phyloP scores from a whole-genome alignment of 176 grass and related monocot species.

The Carex littledalei region DNA sequence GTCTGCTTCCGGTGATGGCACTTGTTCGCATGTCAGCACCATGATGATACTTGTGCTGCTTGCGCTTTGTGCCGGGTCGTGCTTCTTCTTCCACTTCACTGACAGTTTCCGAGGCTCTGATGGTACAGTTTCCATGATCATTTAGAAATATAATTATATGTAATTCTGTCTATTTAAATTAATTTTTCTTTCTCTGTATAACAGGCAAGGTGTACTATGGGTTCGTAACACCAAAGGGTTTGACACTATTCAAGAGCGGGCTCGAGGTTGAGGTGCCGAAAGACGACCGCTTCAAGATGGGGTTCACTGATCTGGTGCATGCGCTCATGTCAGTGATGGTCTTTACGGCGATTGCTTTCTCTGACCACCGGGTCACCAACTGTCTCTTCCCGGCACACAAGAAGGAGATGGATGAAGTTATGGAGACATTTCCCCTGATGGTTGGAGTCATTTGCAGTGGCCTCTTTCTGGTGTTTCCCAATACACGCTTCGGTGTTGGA shows the following conservation, averaged over 20 bases:
- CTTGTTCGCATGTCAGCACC: slow-evolving; percentile 37
- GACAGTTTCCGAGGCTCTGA: slow-evolving; percentile 57
- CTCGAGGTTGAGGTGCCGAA: slow-evolving; percentile 48
- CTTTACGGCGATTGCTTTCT: slow-evolving; percentile 43
- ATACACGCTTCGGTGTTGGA: slow-evolving; percentile 52
- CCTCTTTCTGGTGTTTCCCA: slow-evolving; percentile 62
- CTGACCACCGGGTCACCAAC: slow-evolving; percentile 37
- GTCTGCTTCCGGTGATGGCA: slow-evolving; percentile 33
- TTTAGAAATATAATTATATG: not conserved
- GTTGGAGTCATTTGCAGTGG: slow-evolving; percentile 45
- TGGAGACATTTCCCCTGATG: slow-evolving; percentile 68
- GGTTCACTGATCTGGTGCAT: slow-evolving; percentile 47
- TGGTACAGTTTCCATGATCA: slow-evolving; percentile 13
- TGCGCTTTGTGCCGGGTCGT: slow-evolving; percentile 37
- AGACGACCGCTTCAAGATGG: slow-evolving; percentile 47
- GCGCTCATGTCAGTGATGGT: slow-evolving; percentile 54
- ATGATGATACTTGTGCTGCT: slow-evolving; percentile 41
- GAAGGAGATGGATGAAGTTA: slow-evolving; percentile 60
- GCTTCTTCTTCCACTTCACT: slow-evolving; percentile 76
- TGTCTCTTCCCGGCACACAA: slow-evolving; percentile 40
- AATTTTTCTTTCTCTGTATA: not conserved
- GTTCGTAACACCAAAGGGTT: slow-evolving; percentile 45
- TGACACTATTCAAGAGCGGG: slow-evolving; percentile 45
- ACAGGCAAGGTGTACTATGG: slow-evolving; percentile 53
- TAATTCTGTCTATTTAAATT: not conserved